Percentiles rank a stretch among this genome's conserved stretches.
phyloP scores from a whole-genome alignment of 2,329 filamentous ascomycete genomes.

The Huntiella abstrusa region DNA sequence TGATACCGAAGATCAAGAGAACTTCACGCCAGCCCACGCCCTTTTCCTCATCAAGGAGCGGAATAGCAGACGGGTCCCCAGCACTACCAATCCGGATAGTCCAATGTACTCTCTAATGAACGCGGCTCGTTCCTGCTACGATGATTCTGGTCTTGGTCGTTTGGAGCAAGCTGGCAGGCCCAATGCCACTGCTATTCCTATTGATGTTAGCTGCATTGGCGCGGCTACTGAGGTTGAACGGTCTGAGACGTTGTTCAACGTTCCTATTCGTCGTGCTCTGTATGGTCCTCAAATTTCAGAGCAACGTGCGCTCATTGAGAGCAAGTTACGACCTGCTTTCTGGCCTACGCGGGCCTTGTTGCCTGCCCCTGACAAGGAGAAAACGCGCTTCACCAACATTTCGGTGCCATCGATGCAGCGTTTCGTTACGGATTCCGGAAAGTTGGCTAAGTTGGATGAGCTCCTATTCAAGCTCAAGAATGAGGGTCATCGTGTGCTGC shows the following conservation, averaged over 20 bases:
- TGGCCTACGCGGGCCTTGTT: constrained; percentile 49
- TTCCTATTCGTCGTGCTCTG: constrained; percentile 52
- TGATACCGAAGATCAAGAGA: constrained; percentile 44
- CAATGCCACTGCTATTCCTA: constrained; percentile 66
- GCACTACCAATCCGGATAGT: constrained; percentile 53
- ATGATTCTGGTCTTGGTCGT: constrained; percentile 50
- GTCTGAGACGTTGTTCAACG: constrained; percentile 45
- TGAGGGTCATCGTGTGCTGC: constrained; percentile 74
- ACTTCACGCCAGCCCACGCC: constrained; percentile 53
- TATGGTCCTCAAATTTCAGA: constrained; percentile 46
- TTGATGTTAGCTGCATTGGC: constrained; percentile 60
- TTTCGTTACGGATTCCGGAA: constrained; percentile 94
- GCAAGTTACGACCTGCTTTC: constrained; percentile 46
- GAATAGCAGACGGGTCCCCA: constrained; percentile 44
- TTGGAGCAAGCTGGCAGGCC: constrained; percentile 69
- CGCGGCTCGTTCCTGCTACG: constrained; percentile 47
- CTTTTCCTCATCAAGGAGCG: constrained; percentile 66
- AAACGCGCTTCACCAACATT: constrained; percentile 75
- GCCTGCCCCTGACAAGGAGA: constrained; percentile 61
- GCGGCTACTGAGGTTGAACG: constrained; percentile 42
- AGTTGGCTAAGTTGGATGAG: constrained; percentile 77
- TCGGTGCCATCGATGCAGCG: constrained; percentile 89
- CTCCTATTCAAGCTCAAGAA: constrained; percentile 81
- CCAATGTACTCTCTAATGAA: constrained; percentile 61
- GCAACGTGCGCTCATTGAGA: constrained; percentile 56